phyloP scores from a whole-genome alignment of 2,329 filamentous ascomycete species.

The Neopestalotiopsis clavispora region DNA sequence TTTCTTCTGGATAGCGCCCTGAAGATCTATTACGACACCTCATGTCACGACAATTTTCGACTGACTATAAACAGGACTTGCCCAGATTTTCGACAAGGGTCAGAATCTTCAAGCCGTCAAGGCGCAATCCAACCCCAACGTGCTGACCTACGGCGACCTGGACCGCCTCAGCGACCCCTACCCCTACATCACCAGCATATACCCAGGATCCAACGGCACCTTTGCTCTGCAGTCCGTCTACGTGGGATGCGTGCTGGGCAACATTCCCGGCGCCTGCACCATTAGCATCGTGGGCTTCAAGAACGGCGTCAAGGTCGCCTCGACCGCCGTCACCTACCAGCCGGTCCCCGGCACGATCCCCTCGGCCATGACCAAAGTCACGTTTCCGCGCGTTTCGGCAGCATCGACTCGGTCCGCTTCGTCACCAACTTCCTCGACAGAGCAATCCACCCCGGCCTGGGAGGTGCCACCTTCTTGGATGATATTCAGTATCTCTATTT shows the following conservation, averaged over 20 bases:
- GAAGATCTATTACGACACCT: too few relatives aligned
- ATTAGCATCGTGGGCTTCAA: neutral
- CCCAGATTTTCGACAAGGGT: neutral
- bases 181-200: neutral
- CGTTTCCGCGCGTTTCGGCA: neutral
- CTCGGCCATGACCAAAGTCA: neutral
- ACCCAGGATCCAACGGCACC: neutral
- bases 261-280: neutral
- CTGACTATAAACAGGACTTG: neutral
- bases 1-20: neutral
- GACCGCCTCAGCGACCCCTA: slow-evolving; percentile 17
- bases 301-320: neutral
- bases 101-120: neutral
- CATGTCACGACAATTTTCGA: neutral
- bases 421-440: neutral
- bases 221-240: neutral
- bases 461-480: neutral
- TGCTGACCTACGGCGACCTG: slow-evolving; percentile 24
- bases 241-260: neutral
- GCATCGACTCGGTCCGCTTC: slow-evolving; percentile 1
- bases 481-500: neutral
- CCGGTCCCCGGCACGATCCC: neutral
- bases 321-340: neutral
- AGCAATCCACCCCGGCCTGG: neutral
- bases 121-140: neutral